Evolutionary conservation across 768 basidiomycete genomes (phyloP), one percentile per base, ranked within the genome.

Genomic region (Suillus brevipes): DNA sequence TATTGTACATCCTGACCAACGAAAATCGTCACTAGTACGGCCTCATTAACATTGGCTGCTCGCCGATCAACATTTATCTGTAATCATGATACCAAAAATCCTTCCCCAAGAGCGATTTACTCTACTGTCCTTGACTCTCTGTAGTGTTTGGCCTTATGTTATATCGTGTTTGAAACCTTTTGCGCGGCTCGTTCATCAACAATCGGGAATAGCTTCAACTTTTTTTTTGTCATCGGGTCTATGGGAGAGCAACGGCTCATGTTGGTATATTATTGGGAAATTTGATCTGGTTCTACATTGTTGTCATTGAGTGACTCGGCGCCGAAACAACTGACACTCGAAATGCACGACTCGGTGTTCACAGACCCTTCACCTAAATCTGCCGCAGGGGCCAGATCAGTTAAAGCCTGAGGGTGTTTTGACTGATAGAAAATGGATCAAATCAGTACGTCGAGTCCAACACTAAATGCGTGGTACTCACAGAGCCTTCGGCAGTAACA

Each of bases 1-100:
- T 12, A 28, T 12, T 4, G 8, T 28, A 6, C 25, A 8, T 6
- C 25, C 18, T 59, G 25, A 42, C 18, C 20, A 18, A 25, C 25
- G 2, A 25, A 28, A 40, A 6, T 59, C 0, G 3, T 59, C 9
- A 42, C 16, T 12, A 59, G 58, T 42, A 59, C 8, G 58, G 58
- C 18, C 40, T 59, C 40, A 59, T 59, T 13, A 59, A 59, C 38
- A 59, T 59, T 16, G 58, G 58, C 6, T 59, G 58, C 40, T 42
- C 40, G 7, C 40, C 58, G 25, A 59, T 59, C n/a, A 42, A 42
- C 25, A 59, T 59, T 42, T 59, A 59, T 18, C 18, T 59, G 25
- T 59, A 42, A 59, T 42, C 20, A 10, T 20, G 37, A 58, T 40
- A 28, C 25, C 18, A 28, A 6, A 28, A 20, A 7, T 18, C 25